Evolutionary conservation across 352 stramenopile genomes (phyloP).

Genomic region (Blastocystis hominis): DNA sequence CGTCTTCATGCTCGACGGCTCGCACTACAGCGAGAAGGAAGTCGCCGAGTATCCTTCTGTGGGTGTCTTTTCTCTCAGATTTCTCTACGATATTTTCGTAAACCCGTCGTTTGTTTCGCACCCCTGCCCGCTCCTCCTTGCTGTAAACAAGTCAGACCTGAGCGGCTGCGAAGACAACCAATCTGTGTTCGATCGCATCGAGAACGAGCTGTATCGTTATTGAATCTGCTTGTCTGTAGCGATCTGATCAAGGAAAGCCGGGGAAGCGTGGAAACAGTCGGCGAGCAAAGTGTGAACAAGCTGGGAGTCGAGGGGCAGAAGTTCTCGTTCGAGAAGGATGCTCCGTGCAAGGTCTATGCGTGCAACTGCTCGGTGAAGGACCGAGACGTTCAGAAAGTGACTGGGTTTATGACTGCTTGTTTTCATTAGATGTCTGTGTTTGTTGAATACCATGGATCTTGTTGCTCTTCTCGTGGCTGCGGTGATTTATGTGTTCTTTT

Average conservation of each 20-base stretch:
- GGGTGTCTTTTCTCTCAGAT: background rate
- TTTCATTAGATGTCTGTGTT: background rate
- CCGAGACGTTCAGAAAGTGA: background rate
- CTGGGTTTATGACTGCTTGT: background rate
- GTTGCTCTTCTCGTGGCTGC: background rate
- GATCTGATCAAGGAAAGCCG: background rate
- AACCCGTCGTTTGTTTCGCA: background rate
- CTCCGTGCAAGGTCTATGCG: background rate
- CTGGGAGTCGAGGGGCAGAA: background rate
- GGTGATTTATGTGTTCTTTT: background rate
- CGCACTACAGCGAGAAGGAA: background rate
- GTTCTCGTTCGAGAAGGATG: conserved; percentile 1
- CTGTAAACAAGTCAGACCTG: background rate
- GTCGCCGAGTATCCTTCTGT: background rate
- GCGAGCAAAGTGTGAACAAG: background rate
- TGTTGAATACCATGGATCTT: background rate
- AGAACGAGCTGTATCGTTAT: background rate
- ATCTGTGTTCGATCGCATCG: background rate
- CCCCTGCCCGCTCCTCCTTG: conserved; percentile 1
- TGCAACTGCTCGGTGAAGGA: conserved; percentile 11
- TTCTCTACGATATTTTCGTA: background rate
- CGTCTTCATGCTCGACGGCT: background rate
- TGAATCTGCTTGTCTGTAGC: background rate
- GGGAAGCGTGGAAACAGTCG: background rate
- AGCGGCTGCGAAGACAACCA: background rate